A percentile compares a stretch with the other conserved stretches of the same genome.
Evolutionary conservation across 192 early-diverging fungal genomes (phyloP).

Genomic region (Podila epigama): DNA sequence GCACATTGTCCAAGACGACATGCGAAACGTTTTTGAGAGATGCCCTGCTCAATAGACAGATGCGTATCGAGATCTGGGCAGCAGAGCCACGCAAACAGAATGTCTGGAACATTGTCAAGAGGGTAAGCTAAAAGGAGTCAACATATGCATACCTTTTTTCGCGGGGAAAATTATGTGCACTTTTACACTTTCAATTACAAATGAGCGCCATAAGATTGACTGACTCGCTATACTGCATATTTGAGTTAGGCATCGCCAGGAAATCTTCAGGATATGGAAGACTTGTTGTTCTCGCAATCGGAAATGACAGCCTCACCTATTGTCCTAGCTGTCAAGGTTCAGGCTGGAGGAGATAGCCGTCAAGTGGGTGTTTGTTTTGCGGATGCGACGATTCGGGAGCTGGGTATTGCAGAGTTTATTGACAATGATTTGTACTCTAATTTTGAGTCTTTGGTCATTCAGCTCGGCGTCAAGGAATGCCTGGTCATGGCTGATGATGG

Average conservation of each 20-base stretch:
- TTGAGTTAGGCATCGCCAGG: slow-evolving; percentile 88
- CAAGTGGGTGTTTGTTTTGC: slow-evolving; percentile 89
- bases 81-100: slow-evolving; percentile 50
- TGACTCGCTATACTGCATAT: neutral
- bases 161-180: no score
- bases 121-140: slow-evolving; percentile 8
- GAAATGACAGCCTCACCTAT: slow-evolving; percentile 80
- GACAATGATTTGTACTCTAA: slow-evolving; percentile 95
- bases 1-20: slow-evolving; percentile 80
- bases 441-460: slow-evolving; percentile 92
- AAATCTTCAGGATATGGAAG: slow-evolving; percentile 91
- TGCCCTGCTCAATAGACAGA: slow-evolving; percentile 74
- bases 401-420: slow-evolving; percentile 89
- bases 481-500: slow-evolving; percentile 67
- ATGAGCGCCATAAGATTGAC: neutral
- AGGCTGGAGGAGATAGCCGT: slow-evolving; percentile 66
- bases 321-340: slow-evolving; percentile 79
- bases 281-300: slow-evolving; percentile 80
- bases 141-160: neutral
- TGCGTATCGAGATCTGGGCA: slow-evolving; percentile 87
- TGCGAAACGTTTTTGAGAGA: slow-evolving; percentile 82
- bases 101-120: slow-evolving; percentile 59
- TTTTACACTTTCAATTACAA: no score
- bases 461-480: slow-evolving; percentile 94
- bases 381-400: slow-evolving; percentile 80